Evolutionary conservation across 192 early-diverging fungal genomes (phyloP), one percentile per base, ranked within the genome.

Genomic region (Coemansia sp.): DNA sequence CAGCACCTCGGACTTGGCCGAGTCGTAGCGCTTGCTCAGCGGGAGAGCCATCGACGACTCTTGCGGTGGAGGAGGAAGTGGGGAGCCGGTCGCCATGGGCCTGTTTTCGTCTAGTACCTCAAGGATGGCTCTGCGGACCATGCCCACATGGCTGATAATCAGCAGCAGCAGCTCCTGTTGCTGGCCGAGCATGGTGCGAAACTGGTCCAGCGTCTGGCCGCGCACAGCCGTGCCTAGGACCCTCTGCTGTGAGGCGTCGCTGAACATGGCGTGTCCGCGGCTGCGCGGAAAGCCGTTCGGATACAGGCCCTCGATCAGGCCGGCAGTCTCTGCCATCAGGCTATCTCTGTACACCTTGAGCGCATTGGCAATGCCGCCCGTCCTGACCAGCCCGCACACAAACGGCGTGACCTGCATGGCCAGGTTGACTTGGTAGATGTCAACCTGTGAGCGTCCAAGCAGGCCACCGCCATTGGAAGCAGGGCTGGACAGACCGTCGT

Each of bases 151-250:
- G 56, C 90, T 84, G 40, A 95, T 84, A 3, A 87, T 81, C 22
- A 88, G 84, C 0, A 97, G 68, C 24, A 95, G 70, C 14, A 88
- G 80, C 4, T 87, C 81, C 59, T 91, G 93, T 53, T 96, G 86
- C 41, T 83, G 85, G 7, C 89, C 62, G 2, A 97, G 66, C 70
- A 92, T 82, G 21, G 88, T 82, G 56, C 88, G 88, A 63, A 94
- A 98, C 18, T 90, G 80, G 41, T 91, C 87, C 66, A 95, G 90
- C 2, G 89, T 87, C 91, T 97, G 93, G 14, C 75, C 87, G 0
- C 90, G 85, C 6, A 94, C 75, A 1, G 84, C 84, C 15, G 74
- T 52, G 56, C 83, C 82, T 70, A 76, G 65, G 3, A 70, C 56
- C n/a, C 74, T 63, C 56, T 79, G 76, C 68, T 70, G 70, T 1